These are phyloP conservation scores for Corylus heterophylla DNA, from an alignment of 306 rosid genomes.

Conservation along the genomic window DNA sequence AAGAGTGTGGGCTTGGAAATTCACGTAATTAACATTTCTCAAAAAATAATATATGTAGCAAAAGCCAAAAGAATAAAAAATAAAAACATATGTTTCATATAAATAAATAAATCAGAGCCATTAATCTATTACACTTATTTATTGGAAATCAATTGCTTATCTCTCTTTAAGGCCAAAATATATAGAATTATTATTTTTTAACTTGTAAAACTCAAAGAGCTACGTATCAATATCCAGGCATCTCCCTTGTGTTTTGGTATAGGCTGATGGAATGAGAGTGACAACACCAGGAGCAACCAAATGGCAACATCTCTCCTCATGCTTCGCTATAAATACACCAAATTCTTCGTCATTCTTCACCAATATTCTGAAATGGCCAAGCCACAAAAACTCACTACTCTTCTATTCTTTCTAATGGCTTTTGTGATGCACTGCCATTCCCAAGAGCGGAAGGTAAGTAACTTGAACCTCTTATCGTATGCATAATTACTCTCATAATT, in stretches of 20 bases:
- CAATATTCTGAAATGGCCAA: background rate
- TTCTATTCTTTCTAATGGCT: background rate
- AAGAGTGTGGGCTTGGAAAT: too few species aligned
- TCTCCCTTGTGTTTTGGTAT: too few species aligned
- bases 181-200: too few species aligned
- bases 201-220: too few species aligned
- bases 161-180: background rate
- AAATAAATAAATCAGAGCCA: background rate
- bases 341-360: background rate
- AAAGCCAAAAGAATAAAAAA: too few species aligned
- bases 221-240: too few species aligned
- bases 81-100: too few species aligned
- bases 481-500: too few species aligned
- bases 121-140: background rate
- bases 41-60: too few species aligned
- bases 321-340: background rate
- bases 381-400: background rate
- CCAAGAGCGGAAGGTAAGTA: background rate
- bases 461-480: background rate
- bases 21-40: too few species aligned
- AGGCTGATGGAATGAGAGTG: too few species aligned
- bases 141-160: background rate
- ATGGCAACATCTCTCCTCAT: background rate
- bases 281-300: too few species aligned
- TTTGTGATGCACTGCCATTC: conserved; percentile 7